Evolutionary conservation across 352 stramenopile genomes (phyloP).

Genomic region (Pythium periplocum): DNA sequence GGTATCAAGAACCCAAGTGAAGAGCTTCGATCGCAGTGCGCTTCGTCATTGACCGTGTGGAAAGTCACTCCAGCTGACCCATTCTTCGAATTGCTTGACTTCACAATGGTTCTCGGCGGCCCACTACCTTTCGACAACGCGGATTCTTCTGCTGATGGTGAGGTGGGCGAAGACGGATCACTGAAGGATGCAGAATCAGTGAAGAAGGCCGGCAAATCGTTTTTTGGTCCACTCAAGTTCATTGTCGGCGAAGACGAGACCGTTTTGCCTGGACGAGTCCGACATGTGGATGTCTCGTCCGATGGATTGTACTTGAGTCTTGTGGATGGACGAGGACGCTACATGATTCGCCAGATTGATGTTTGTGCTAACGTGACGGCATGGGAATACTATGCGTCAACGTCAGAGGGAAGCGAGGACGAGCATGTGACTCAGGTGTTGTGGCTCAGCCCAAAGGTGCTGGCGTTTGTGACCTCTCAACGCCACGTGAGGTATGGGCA

Average conservation of each 20-base stretch:
- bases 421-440: too few species aligned
- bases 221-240: too few species aligned
- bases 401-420: too few species aligned
- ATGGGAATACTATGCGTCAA: constrained; percentile 28
- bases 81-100: constrained; percentile 53
- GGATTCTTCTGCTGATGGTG: not conserved
- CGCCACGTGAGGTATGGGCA: too few species aligned
- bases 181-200: too few species aligned
- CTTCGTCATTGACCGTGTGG: constrained; percentile 69
- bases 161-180: not conserved
- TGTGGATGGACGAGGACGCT: constrained; percentile 33
- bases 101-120: constrained; percentile 48
- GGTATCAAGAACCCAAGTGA: constrained; percentile 50
- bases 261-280: constrained; percentile 4
- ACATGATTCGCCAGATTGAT: constrained; percentile 61
- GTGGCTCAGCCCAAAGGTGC: too few species aligned
- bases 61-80: constrained; percentile 31
- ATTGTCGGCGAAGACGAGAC: constrained; percentile 1
- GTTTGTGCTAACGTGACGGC: constrained; percentile 42
- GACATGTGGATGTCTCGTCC: constrained; percentile 32
- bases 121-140: not conserved
- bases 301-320: constrained; percentile 49
- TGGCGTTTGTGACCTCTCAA: too few species aligned
- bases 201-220: too few species aligned
- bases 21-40: constrained; percentile 35